A percentile compares a stretch with the other conserved stretches of the same genome.
Evolutionary conservation across 2,329 filamentous ascomycete species (phyloP).

Genomic region (Myotisia sp.): DNA sequence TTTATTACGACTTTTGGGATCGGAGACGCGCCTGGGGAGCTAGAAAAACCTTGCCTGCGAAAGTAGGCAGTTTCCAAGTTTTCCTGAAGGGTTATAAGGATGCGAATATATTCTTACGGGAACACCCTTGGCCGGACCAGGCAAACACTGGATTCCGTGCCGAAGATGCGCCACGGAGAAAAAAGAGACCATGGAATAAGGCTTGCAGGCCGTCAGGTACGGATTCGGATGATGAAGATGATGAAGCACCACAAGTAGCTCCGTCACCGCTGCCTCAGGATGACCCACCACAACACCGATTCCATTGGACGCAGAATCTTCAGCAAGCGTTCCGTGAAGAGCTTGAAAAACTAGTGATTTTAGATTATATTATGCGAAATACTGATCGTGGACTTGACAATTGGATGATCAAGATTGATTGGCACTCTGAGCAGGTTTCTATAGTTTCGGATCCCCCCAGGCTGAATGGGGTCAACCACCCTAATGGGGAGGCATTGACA

Average conservation of each 20-base stretch:
- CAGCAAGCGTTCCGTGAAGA: constrained; percentile 91
- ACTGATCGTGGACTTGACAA: constrained; percentile 94
- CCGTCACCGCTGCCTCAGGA: constrained; percentile 29
- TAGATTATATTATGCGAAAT: constrained; percentile 99
- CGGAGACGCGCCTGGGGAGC: constrained; percentile 75
- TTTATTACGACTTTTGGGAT: constrained; percentile 97
- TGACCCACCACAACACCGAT: constrained; percentile 38
- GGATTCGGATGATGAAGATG: constrained; percentile 47
- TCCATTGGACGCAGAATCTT: constrained; percentile 73
- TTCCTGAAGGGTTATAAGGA: constrained; percentile 96
- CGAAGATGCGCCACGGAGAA: constrained; percentile 51
- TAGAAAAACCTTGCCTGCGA: constrained; percentile 72
- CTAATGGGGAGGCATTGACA: constrained; percentile 36
- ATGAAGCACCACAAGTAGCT: constrained; percentile 29
- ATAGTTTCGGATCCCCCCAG: constrained; percentile 75
- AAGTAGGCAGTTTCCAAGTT: constrained; percentile 91
- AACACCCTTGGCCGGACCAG: constrained; percentile 95
- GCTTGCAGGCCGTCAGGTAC: constrained; percentile 57
- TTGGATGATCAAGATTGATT: constrained; percentile 98
- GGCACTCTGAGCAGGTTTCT: constrained; percentile 64
- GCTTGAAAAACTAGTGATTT: constrained; percentile 87
- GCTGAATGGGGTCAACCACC: constrained; percentile 35
- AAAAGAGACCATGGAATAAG: constrained; percentile 63
- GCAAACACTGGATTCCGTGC: constrained; percentile 54
- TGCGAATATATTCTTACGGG: constrained; percentile 84